phyloP scores from a whole-genome alignment of 768 basidiomycete species.

The Erythrobasidium yunnanense region DNA sequence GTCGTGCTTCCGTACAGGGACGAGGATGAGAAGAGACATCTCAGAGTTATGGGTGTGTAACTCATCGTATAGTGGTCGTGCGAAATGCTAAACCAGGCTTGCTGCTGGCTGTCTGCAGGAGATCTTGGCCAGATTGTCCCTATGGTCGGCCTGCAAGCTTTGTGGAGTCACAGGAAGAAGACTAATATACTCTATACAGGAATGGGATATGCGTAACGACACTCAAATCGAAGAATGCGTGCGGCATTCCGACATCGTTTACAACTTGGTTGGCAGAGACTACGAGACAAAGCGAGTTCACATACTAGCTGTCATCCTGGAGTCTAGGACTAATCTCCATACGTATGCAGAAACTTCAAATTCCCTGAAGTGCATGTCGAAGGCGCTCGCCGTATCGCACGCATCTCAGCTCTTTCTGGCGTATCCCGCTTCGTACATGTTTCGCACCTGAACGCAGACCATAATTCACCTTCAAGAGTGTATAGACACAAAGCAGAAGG shows the following conservation, averaged over 20 bases:
- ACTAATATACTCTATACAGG: conserved; percentile 47
- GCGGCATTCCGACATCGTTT: conserved; percentile 88
- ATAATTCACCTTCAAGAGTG: conserved; percentile 64
- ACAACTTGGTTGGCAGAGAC: conserved; percentile 87
- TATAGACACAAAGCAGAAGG: conserved; percentile 84
- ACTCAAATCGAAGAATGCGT: conserved; percentile 86
- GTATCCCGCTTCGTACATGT: conserved; percentile 82
- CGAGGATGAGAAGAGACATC: conserved; percentile 76
- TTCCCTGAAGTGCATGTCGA: conserved; percentile 67
- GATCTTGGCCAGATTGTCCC: conserved; percentile 93
- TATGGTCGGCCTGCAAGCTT: conserved; percentile 54
- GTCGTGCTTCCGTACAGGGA: conserved; percentile 92
- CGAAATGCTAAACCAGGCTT: too few species aligned
- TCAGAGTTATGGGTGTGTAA: conserved; percentile 66
- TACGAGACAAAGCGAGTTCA: conserved; percentile 75
- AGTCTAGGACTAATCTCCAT: not conserved
- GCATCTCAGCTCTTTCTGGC: conserved; percentile 61
- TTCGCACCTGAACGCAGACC: conserved; percentile 83
- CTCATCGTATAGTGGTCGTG: not conserved
- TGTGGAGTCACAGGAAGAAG: too few species aligned
- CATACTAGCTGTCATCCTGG: not conserved
- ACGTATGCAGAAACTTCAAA: conserved; percentile 65
- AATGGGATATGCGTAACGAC: conserved; percentile 88
- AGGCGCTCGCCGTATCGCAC: conserved; percentile 76
- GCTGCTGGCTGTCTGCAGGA: conserved; percentile 40